phyloP scores from a whole-genome alignment of 345 rosid species.

The Erodium maritimum region DNA sequence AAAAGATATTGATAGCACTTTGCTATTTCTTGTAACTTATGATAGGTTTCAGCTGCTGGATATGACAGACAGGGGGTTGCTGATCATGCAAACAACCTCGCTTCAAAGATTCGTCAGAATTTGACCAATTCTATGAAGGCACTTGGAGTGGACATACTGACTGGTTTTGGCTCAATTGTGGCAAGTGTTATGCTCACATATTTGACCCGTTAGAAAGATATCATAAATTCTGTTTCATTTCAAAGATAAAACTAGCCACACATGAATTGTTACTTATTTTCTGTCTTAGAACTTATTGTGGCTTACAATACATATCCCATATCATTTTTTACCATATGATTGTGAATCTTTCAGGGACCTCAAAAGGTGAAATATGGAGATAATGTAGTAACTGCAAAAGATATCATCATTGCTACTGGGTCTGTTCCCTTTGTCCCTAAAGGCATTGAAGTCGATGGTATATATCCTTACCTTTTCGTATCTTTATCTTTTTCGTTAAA shows the following conservation, averaged over 20 bases:
- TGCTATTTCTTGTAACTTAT: slow-evolving; percentile 3
- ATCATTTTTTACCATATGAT: too few species aligned
- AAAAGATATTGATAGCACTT: background rate
- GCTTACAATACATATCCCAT: too few species aligned
- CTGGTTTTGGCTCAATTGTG: slow-evolving; percentile 73
- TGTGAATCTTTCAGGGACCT: slow-evolving; percentile 77
- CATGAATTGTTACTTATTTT: too few species aligned
- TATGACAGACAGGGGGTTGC: slow-evolving; percentile 95
- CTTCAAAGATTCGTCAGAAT: slow-evolving; percentile 75
- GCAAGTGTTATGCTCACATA: slow-evolving; percentile 29
- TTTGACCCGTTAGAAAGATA: background rate
- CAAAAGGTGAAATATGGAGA: slow-evolving; percentile 88
- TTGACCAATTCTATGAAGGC: slow-evolving; percentile 93
- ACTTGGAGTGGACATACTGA: slow-evolving; percentile 85
- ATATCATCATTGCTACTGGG: slow-evolving; percentile 92
- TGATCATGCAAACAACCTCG: slow-evolving; percentile 91
- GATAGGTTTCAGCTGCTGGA: slow-evolving; percentile 85
- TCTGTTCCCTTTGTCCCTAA: slow-evolving; percentile 96
- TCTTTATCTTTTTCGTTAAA: background rate
- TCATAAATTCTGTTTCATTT: background rate
- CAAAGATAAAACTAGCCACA: too few species aligned
- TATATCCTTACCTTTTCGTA: background rate
- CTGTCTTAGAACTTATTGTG: too few species aligned
- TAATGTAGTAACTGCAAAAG: slow-evolving; percentile 54
- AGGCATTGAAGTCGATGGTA: slow-evolving; percentile 99